These are phyloP conservation scores for Exophiala oligosperma DNA, from an alignment of 2,329 filamentous ascomycete species.

Conservation along the genomic window DNA sequence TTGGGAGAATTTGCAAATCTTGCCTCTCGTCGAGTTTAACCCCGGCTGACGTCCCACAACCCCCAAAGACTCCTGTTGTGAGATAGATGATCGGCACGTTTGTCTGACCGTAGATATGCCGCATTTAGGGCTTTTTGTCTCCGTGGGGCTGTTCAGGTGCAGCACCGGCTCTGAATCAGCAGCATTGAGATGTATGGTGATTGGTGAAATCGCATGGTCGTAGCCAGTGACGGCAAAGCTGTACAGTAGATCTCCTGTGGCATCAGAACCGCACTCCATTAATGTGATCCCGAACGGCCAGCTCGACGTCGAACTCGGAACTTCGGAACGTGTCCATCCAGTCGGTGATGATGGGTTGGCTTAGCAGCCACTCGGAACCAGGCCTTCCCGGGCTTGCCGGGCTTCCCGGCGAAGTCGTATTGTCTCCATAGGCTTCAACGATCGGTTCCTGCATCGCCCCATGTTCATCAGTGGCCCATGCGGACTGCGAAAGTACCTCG, in stretches of 20 bases:
- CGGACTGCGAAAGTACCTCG: not conserved
- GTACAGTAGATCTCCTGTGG: not conserved
- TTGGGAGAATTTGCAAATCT: not conserved
- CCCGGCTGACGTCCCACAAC: no score
- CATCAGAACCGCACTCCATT: not conserved
- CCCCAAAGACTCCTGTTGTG: no score
- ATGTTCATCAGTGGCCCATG: not conserved
- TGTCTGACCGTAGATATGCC: no score
- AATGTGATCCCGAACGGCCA: constrained; percentile 8
- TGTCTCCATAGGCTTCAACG: not conserved
- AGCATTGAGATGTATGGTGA: no score
- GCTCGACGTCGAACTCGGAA: constrained; percentile 5
- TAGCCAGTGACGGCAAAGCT: not conserved
- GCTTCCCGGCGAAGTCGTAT: not conserved
- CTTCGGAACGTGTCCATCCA: constrained; percentile 4
- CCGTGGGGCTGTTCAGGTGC: no score
- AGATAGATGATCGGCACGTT: no score
- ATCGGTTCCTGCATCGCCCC: not conserved
- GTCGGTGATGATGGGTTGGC: not conserved
- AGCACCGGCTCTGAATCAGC: no score
- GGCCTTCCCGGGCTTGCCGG: not conserved
- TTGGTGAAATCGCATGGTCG: no score
- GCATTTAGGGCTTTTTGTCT: no score
- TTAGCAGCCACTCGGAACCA: not conserved
- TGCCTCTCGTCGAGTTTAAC: no score